These are phyloP conservation scores for Elsinoe australis DNA, from an alignment of 2,329 filamentous ascomycete species.

Conservation along the genomic window DNA sequence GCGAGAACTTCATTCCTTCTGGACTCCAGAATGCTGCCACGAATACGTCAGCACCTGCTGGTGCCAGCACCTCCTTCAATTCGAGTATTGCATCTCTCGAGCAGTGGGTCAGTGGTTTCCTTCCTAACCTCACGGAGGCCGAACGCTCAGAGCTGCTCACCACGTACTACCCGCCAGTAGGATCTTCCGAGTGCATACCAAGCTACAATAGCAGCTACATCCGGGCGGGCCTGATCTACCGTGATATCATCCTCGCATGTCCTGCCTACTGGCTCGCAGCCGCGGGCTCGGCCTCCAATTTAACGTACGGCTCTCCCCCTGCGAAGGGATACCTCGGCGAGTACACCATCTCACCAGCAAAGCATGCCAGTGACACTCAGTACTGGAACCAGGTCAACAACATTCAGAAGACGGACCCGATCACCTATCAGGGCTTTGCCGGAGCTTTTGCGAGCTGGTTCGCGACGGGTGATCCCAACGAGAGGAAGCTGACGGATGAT, in stretches of 20 bases:
- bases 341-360: constrained; percentile 53
- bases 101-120: constrained; percentile 47
- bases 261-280: constrained; percentile 51
- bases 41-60: constrained; percentile 26
- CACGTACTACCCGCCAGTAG: constrained; percentile 44
- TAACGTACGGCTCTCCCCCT: background rate
- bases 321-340: constrained; percentile 48
- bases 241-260: constrained; percentile 53
- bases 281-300: constrained; percentile 22
- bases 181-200: constrained; percentile 42
- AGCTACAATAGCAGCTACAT: constrained; percentile 45
- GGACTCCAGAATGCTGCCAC: constrained; percentile 36
- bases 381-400: constrained; percentile 53
- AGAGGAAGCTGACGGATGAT: constrained; percentile 46
- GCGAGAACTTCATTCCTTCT: constrained; percentile 53
- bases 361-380: constrained; percentile 51
- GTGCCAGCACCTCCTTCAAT: constrained; percentile 39
- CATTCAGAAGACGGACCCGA: constrained; percentile 45
- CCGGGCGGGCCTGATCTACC: constrained; percentile 50
- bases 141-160: constrained; percentile 37
- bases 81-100: constrained; percentile 44
- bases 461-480: constrained; percentile 52
- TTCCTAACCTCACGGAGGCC: constrained; percentile 40
- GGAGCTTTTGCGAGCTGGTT: constrained; percentile 56
- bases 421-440: constrained; percentile 50